Evolutionary conservation across 2,329 filamentous ascomycete species (phyloP).

Genomic region (Trichophyton verrucosum): DNA sequence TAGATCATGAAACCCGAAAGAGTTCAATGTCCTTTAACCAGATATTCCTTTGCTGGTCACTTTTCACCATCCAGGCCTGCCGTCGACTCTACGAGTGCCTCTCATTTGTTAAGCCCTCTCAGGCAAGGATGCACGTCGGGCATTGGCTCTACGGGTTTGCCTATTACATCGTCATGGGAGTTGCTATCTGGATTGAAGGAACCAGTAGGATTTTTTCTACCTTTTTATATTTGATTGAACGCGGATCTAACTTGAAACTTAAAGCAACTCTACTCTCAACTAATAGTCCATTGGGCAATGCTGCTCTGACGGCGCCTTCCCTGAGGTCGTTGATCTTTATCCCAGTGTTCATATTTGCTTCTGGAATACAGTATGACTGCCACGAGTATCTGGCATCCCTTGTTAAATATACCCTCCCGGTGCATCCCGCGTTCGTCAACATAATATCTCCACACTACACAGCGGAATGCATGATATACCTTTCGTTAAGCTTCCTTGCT

Average conservation of each 20-base stretch:
- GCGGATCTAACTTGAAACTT: background rate
- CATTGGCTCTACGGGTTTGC: slow-evolving; percentile 68
- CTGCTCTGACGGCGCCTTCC: slow-evolving; percentile 31
- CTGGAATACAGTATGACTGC: slow-evolving; percentile 60
- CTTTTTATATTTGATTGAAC: background rate
- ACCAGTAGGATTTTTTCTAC: slow-evolving; percentile 42
- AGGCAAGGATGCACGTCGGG: slow-evolving; percentile 69
- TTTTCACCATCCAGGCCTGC: slow-evolving; percentile 63
- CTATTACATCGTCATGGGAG: slow-evolving; percentile 62
- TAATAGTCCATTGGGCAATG: slow-evolving; percentile 16
- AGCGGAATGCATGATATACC: slow-evolving; percentile 73
- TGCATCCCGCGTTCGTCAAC: slow-evolving; percentile 56
- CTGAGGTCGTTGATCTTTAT: slow-evolving; percentile 45
- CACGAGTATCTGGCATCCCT: slow-evolving; percentile 58
- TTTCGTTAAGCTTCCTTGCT: slow-evolving; percentile 60
- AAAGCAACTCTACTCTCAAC: slow-evolving; percentile 10
- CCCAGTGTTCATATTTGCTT: slow-evolving; percentile 56
- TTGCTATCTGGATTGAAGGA: slow-evolving; percentile 77
- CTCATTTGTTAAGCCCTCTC: slow-evolving; percentile 51
- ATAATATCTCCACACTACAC: slow-evolving; percentile 84
- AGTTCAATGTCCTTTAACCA: slow-evolving; percentile 49
- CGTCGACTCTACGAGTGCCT: slow-evolving; percentile 68
- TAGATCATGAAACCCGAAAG: slow-evolving; percentile 23
- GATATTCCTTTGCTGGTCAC: slow-evolving; percentile 52
- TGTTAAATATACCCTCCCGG: slow-evolving; percentile 72